Base-by-base conservation (phyloP, 2,329 filamentous ascomycete species). In the Trichoderma lentiforme region DNA sequence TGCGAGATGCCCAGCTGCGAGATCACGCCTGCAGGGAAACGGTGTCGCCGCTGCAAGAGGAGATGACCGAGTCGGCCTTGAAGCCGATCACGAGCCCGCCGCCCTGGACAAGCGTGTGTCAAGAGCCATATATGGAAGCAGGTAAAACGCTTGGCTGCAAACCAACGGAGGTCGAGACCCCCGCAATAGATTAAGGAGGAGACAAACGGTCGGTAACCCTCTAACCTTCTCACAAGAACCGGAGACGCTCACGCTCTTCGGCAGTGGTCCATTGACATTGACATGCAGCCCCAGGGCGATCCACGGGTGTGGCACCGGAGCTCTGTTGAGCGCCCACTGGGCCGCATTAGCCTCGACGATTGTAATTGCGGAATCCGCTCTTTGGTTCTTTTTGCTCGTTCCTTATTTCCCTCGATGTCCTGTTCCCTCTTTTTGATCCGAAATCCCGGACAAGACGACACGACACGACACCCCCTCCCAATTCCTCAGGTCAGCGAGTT, bases 1-100 rank as follows among this genome's bases (percentile, higher is more conserved):
- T 70, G 66, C 66, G 56, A 70, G 66, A 70, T 70, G 56, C 43
- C 57, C 28, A 62, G 66, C 56, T 70, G 66, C 66, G 47, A 70
- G 66, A 70, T 70, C 66, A 70, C 66, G 39, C 66, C 66, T 70
- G 66, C 66, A 60, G 34, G 47, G 39, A 58, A 70, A 70, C 66
- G 66, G 66, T 70, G 66, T 70, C 66, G 66, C 66, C 66, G 66
- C 66, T 70, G 66, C 66, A 62, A 62, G 66, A 62, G 66, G 66
- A 70, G 66, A 70, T 70, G 66, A 70, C 66, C 66, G 66, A 70
- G n/a, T 70, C 66, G 66, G 66, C 47, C 66, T 70, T 15, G 66
- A 70, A 70, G 66, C 66, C 66, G 66, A 70, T 70, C 66, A 70
- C 66, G 66, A 70, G 66, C 66, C 43, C 57, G 34, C n/a, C 18